Percentiles rank a stretch among this genome's conserved stretches.
These are phyloP conservation scores for Exophiala calicioides DNA, from an alignment of 2,329 filamentous ascomycete genomes.

Conservation along the genomic window DNA sequence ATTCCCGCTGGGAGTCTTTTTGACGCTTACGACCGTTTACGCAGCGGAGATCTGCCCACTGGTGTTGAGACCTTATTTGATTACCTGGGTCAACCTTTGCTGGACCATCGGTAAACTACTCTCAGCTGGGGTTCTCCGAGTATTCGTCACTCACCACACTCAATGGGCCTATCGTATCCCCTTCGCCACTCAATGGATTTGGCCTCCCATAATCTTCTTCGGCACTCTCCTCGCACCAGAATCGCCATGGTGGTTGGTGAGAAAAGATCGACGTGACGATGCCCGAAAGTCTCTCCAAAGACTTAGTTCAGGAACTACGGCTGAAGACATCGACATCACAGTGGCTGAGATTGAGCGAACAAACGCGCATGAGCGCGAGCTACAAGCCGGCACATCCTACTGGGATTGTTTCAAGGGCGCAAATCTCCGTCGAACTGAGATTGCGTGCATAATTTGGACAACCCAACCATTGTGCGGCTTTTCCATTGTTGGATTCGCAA, in stretches of 20 bases:
- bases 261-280: constrained; percentile 48
- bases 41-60: constrained; percentile 42
- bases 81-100: constrained; percentile 43
- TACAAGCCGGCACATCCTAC: constrained; percentile 33
- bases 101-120: constrained; percentile 46
- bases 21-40: constrained; percentile 40
- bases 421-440: constrained; percentile 45
- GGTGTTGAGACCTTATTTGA: constrained; percentile 37
- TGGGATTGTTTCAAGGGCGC: constrained; percentile 39
- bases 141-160: constrained; percentile 32
- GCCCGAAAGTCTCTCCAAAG: constrained; percentile 46
- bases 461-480: constrained; percentile 64
- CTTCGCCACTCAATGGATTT: constrained; percentile 39
- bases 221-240: constrained; percentile 42
- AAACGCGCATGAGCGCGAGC: constrained; percentile 33
- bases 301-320: constrained; percentile 44
- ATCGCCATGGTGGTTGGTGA: constrained; percentile 56
- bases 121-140: constrained; percentile 39
- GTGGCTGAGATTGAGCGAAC: constrained; percentile 34
- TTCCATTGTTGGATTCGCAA: constrained; percentile 64
- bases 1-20: constrained; percentile 43
- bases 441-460: constrained; percentile 42
- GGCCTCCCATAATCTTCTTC: constrained; percentile 30
- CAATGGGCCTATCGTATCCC: constrained; percentile 43
- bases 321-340: constrained; percentile 34